Evolutionary conservation across 495 filamentous ascomycete genomes (phyloP).

Genomic region (Penicillium cinerascens): DNA sequence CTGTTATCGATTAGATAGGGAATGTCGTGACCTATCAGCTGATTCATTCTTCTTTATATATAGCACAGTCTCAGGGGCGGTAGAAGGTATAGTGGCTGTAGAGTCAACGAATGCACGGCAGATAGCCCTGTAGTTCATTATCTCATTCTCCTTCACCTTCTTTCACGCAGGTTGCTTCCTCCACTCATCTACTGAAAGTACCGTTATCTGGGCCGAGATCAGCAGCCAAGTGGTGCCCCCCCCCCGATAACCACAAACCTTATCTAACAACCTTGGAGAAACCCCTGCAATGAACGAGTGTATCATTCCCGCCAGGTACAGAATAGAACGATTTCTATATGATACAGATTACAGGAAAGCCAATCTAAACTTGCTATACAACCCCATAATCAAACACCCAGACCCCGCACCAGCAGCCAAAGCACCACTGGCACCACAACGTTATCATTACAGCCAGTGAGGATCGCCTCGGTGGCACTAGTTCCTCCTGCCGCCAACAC

Average conservation of each 20-base stretch:
- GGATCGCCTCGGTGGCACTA: constrained; percentile 88
- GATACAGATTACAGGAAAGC: background rate
- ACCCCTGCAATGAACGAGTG: background rate
- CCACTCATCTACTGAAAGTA: background rate
- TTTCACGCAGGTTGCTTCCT: background rate
- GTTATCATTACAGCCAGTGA: constrained; percentile 98
- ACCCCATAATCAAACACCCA: constrained; percentile 55
- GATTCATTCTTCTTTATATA: background rate
- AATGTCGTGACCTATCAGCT: constrained; percentile 15
- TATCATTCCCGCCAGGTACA: background rate
- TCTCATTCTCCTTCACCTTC: background rate
- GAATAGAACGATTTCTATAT: background rate
- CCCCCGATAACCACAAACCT: constrained; percentile 17
- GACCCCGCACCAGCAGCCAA: constrained; percentile 81
- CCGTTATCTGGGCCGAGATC: constrained; percentile 10
- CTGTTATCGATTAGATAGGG: constrained; percentile 28
- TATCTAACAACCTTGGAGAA: constrained; percentile 8
- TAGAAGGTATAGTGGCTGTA: background rate
- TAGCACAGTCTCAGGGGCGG: background rate
- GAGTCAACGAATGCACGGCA: background rate
- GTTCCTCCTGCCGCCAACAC: constrained; percentile 70
- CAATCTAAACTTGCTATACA: constrained; percentile 5
- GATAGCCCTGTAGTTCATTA: background rate
- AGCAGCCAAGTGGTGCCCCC: constrained; percentile 4
- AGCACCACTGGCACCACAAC: constrained; percentile 93